phyloP scores from a whole-genome alignment of 352 stramenopile genomes.

The Thalassiosira exigua region DNA sequence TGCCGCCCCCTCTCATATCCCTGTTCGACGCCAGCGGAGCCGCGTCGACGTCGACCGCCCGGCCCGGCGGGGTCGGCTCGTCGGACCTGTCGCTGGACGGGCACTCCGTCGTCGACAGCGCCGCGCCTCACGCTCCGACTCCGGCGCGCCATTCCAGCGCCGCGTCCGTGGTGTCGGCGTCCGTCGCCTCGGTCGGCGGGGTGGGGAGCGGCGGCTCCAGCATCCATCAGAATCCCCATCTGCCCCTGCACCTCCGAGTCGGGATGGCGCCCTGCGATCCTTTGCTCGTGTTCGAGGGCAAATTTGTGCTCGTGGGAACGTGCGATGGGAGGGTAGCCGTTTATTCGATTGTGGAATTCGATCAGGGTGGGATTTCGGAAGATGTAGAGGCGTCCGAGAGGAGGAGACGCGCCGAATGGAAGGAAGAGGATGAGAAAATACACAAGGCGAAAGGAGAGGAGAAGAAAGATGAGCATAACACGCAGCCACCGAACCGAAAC shows the following conservation, averaged over 20 bases:
- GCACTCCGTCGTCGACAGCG: neutral
- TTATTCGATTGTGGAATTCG: slow-evolving; percentile 50
- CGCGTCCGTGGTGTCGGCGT: slow-evolving; percentile 28
- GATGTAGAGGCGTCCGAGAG: slow-evolving; percentile 50
- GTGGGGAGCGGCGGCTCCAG: slow-evolving; percentile 5
- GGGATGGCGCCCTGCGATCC: slow-evolving; percentile 49
- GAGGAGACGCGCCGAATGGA: slow-evolving; percentile 42
- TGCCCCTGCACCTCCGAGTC: slow-evolving; percentile 42
- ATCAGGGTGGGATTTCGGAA: slow-evolving; percentile 20
- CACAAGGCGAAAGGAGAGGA: slow-evolving; percentile 24
- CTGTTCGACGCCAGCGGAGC: slow-evolving; percentile 21
- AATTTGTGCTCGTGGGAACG: slow-evolving; percentile 43
- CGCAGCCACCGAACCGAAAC: slow-evolving; percentile 1
- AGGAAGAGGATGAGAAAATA: slow-evolving; percentile 2
- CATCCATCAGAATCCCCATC: neutral
- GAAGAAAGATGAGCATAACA: slow-evolving; percentile 31
- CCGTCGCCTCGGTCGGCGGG: slow-evolving; percentile 16
- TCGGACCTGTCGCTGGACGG: slow-evolving; percentile 25
- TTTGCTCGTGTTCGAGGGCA: slow-evolving; percentile 39
- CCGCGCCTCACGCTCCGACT: neutral
- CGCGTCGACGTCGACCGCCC: neutral
- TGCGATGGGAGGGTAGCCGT: slow-evolving; percentile 48
- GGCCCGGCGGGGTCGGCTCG: neutral
- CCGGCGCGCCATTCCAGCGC: slow-evolving; percentile 24
- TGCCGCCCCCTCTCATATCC: slow-evolving; percentile 45